phyloP scores from a whole-genome alignment of 2,329 filamentous ascomycete species.

The Penicillium nordicum region DNA sequence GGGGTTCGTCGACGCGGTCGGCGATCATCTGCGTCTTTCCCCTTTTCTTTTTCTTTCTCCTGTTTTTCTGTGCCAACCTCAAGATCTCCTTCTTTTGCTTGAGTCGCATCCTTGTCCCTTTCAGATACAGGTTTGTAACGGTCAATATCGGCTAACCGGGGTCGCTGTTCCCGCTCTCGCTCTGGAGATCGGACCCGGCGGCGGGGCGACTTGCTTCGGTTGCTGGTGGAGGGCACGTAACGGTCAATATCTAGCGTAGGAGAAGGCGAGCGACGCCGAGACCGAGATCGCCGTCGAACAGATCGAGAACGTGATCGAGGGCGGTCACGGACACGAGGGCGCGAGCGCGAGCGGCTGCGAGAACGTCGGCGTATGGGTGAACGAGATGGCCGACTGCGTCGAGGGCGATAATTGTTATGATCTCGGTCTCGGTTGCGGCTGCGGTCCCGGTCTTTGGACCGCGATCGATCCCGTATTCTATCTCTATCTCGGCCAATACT shows the following conservation, averaged over 20 bases:
- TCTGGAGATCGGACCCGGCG: constrained; percentile 39
- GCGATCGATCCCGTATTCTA: constrained; percentile 14
- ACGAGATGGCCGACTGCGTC: constrained; percentile 25
- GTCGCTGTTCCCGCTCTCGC: constrained; percentile 31
- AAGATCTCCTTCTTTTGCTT: constrained; percentile 16
- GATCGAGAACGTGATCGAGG: constrained; percentile 19
- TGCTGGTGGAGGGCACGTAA: constrained; percentile 42
- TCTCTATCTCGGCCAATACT: constrained; percentile 19
- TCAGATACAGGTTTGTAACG: constrained; percentile 44
- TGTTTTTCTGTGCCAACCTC: constrained; percentile 6
- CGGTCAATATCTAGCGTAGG: constrained; percentile 43
- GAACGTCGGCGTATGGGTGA: constrained; percentile 22
- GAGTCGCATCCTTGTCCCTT: constrained; percentile 27
- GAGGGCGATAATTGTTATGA: constrained; percentile 26
- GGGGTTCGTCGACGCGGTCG: constrained; percentile 15
- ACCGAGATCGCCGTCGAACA: constrained; percentile 31
- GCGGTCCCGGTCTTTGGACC: constrained; percentile 23
- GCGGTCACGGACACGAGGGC: constrained; percentile 11
- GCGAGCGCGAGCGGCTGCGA: constrained; percentile 14
- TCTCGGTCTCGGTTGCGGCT: constrained; percentile 24
- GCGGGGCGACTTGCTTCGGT: constrained; percentile 41
- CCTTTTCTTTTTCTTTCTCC: constrained; percentile 15
- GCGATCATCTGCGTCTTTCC: constrained; percentile 26
- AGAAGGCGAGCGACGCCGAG: constrained; percentile 32
- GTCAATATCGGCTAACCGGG: constrained; percentile 41